A percentile compares a stretch with the other conserved stretches of the same genome.
phyloP scores from a whole-genome alignment of 305 asterid species.

The Rubia balearica region DNA sequence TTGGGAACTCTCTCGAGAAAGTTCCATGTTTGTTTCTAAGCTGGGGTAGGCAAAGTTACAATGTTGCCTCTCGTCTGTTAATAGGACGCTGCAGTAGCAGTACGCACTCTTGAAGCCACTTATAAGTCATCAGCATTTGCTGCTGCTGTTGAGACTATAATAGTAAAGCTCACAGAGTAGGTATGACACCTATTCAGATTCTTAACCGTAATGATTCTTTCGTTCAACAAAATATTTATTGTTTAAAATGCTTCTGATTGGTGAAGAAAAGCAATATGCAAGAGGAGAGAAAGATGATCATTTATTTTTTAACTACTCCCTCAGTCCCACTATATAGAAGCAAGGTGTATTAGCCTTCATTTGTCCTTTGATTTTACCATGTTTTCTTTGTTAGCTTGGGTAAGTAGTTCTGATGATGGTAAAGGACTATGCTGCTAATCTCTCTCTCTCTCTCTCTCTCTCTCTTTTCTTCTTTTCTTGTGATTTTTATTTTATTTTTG shows the following conservation, averaged over 20 bases:
- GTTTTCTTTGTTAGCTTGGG: not conserved
- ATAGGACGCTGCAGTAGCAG: constrained; percentile 99
- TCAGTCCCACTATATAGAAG: not conserved
- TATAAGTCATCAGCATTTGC: constrained; percentile 88
- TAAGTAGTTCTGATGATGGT: not conserved
- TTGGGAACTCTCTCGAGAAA: constrained; percentile 55
- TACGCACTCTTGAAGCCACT: constrained; percentile 95
- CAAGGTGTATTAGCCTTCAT: not conserved
- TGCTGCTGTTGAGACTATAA: constrained; percentile 82
- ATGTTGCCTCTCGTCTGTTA: constrained; percentile 76
- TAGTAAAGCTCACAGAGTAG: constrained; percentile 75
- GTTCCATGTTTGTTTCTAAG: constrained; percentile 76
- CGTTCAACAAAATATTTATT: not conserved
- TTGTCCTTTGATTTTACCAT: not conserved
- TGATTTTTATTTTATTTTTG: too few species aligned
- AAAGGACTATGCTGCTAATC: not conserved
- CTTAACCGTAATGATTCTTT: not conserved
- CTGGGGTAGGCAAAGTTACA: constrained; percentile 72
- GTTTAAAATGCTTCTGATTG: not conserved
- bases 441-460: not conserved
- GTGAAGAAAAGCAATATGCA: not conserved
- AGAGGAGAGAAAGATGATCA: not conserved
- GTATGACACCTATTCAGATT: constrained; percentile 22
- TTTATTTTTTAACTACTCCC: not conserved
- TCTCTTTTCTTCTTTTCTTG: too few species aligned